Conservation (phyloP, 2,329 filamentous ascomycete genomes). For the Coniochaeta sp. region DNA sequence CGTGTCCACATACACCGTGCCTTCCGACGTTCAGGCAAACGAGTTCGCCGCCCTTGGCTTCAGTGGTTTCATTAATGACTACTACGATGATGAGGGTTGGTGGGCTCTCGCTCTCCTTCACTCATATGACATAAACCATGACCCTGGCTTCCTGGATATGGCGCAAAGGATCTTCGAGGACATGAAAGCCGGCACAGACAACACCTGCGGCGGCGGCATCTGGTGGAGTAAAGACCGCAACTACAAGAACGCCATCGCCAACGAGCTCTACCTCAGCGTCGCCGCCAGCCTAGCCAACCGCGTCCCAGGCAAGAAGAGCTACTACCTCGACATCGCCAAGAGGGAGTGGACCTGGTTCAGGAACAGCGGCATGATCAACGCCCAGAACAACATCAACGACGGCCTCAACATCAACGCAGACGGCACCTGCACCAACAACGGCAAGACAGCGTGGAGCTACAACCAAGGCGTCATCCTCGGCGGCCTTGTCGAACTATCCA, state of each 20-base stretch:
- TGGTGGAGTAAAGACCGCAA: constrained; percentile 48
- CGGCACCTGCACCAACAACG: constrained; percentile 40
- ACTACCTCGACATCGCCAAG: constrained; percentile 39
- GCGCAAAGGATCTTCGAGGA: constrained; percentile 48
- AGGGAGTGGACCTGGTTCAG: constrained; percentile 46
- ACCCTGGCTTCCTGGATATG: constrained; percentile 39
- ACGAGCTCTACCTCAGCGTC: constrained; percentile 48
- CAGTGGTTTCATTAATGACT: constrained; percentile 45
- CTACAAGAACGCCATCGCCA: constrained; percentile 47
- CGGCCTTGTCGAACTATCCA: constrained; percentile 42
- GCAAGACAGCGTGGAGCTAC: constrained; percentile 40
- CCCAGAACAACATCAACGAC: constrained; percentile 42
- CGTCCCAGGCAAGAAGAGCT: constrained; percentile 21
- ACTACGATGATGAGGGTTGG: constrained; percentile 57
- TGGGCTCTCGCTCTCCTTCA: constrained; percentile 54
- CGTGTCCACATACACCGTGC: constrained; percentile 28
- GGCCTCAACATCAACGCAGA: constrained; percentile 36
- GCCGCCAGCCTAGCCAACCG: constrained; percentile 47
- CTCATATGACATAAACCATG: constrained; percentile 41
- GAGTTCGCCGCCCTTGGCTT: constrained; percentile 25
- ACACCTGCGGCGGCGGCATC: constrained; percentile 44
- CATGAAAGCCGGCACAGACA: constrained; percentile 39
- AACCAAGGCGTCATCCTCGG: constrained; percentile 51
- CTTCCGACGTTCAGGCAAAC: constrained; percentile 9
- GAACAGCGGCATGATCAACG: constrained; percentile 41